Conservation (phyloP, 805 yeast genomes). For the Saturnispora dispora region DNA sequence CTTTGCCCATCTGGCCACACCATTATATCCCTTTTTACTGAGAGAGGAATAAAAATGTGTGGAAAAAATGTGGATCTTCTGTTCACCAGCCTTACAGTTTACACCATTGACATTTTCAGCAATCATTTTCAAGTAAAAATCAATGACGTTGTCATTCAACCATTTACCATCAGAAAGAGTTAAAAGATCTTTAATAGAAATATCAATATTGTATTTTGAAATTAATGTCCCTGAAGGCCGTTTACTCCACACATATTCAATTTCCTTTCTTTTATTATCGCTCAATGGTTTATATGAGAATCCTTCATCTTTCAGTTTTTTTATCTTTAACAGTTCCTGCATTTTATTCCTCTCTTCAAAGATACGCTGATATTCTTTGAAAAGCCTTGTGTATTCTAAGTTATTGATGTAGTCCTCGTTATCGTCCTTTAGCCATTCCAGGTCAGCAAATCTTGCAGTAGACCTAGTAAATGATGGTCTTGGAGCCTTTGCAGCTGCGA, state of each 20-base stretch:
- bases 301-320: constrained; percentile 29
- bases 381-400: constrained; percentile 25
- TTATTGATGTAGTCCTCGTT: constrained; percentile 25
- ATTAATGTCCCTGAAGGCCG: constrained; percentile 24
- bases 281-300: constrained; percentile 25
- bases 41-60: constrained; percentile 82
- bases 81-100: constrained; percentile 24
- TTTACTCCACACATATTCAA: constrained; percentile 29
- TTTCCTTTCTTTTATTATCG: constrained; percentile 25
- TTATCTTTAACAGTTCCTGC: constrained; percentile 28
- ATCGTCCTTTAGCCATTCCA: constrained; percentile 26
- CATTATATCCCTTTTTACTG: constrained; percentile 61
- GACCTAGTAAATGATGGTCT: constrained; percentile 16
- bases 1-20: constrained; percentile 81
- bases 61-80: constrained; percentile 60
- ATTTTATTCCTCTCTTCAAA: constrained; percentile 34
- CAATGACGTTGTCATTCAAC: constrained; percentile 90
- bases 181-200: constrained; percentile 54
- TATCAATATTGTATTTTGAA: constrained; percentile 43
- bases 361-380: constrained; percentile 35
- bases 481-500: neutral
- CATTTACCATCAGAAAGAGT: constrained; percentile 66
- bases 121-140: constrained; percentile 58
- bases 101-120: constrained; percentile 24
- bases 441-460: constrained; percentile 21